Conservation (phyloP, 2,329 filamentous ascomycete species). For the Colletotrichum sidae region DNA sequence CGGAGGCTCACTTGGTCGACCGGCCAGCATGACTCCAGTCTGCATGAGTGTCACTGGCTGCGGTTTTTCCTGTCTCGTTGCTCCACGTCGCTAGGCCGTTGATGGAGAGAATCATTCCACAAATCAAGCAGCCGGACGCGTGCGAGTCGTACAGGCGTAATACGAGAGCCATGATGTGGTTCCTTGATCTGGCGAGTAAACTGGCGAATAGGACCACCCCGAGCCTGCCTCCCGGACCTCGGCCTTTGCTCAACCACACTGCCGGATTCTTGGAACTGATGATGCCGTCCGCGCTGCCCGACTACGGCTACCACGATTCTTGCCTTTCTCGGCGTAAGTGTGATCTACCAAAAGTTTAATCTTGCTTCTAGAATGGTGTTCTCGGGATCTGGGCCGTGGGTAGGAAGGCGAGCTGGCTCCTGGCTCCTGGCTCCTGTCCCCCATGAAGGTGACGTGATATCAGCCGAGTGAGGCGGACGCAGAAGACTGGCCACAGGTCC, state of each 20-base stretch:
- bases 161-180: background rate
- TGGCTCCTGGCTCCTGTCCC: background rate
- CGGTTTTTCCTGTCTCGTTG: slow-evolving; percentile 4
- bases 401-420: background rate
- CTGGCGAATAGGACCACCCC: slow-evolving; percentile 1
- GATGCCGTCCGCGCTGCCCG: background rate
- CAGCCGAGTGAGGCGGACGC: background rate
- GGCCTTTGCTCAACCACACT: slow-evolving; percentile 7
- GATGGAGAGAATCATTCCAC: slow-evolving; percentile 3
- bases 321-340: slow-evolving; percentile 15
- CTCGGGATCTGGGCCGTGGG: slow-evolving; percentile 2
- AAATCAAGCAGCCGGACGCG: too few relatives aligned
- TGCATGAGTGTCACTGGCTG: slow-evolving; percentile 15
- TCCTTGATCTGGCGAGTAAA: slow-evolving; percentile 10
- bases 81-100: background rate
- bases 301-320: background rate
- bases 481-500: background rate
- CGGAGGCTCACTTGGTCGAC: slow-evolving; percentile 4
- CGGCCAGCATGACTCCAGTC: slow-evolving; percentile 23
- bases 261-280: slow-evolving; percentile 2
- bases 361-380: slow-evolving; percentile 31
- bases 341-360: slow-evolving; percentile 26
- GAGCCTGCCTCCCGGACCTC: slow-evolving; percentile 1
- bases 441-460: background rate
- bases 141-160: slow-evolving; percentile 13